phyloP scores from a whole-genome alignment of 176 grass and related monocot species.

The Oryza coarctata region DNA sequence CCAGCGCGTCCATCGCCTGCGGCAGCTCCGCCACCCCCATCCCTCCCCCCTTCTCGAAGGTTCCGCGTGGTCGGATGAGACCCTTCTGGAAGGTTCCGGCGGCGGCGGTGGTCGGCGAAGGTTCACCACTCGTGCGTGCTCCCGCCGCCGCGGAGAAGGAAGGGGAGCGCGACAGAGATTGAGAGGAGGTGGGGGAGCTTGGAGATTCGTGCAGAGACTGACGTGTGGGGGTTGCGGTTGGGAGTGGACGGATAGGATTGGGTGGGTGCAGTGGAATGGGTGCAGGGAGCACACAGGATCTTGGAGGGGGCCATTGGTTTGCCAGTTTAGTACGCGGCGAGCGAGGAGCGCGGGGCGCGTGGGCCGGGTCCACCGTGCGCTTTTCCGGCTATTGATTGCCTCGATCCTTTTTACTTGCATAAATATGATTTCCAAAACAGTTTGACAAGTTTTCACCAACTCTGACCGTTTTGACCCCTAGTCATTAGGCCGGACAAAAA shows the following conservation, averaged over 20 bases:
- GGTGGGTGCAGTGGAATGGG: not conserved
- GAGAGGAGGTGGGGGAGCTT: not conserved
- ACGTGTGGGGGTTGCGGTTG: not conserved
- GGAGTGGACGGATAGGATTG: not conserved
- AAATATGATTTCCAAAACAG: too few species aligned
- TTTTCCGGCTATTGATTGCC: not conserved
- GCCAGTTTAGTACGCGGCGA: not conserved
- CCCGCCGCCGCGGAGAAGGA: not conserved
- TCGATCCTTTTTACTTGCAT: too few species aligned
- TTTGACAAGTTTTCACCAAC: too few species aligned
- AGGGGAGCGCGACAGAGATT: too few species aligned
- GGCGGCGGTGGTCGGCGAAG: not conserved
- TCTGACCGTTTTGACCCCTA: too few species aligned
- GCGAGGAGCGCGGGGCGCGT: not conserved
- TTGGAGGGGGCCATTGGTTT: too few species aligned
- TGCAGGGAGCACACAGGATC: not conserved
- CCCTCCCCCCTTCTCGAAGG: slow-evolving; percentile 16
- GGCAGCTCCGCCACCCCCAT: slow-evolving; percentile 34
- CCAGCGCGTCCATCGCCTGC: slow-evolving; percentile 42
- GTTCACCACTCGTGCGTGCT: not conserved
- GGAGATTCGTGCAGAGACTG: not conserved
- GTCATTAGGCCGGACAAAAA: too few species aligned
- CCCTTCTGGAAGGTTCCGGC: slow-evolving; percentile 30
- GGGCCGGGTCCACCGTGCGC: not conserved
- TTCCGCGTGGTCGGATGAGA: slow-evolving; percentile 13